These are phyloP conservation scores for Tolypocladium nubicola DNA, from an alignment of 2,329 filamentous ascomycete genomes.

Conservation along the genomic window DNA sequence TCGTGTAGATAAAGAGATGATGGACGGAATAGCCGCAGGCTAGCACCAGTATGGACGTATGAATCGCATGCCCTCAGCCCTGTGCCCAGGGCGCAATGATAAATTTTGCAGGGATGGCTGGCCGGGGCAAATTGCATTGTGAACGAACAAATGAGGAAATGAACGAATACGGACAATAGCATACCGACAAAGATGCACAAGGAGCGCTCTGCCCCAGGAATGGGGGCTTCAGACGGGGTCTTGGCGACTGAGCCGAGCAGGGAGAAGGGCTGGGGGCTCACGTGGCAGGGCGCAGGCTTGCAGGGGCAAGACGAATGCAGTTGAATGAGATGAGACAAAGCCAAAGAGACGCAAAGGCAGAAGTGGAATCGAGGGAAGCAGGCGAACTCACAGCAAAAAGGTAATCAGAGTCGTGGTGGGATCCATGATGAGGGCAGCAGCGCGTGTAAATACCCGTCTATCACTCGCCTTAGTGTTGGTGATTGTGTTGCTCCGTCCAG, in stretches of 20 bases:
- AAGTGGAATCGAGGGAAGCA: neutral
- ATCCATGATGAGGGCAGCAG: constrained; percentile 32
- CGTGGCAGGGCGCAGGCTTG: neutral
- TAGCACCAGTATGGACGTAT: neutral
- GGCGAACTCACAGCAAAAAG: constrained; percentile 50
- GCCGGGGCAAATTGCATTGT: neutral
- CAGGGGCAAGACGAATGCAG: neutral
- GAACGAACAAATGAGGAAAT: neutral
- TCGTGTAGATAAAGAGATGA: neutral
- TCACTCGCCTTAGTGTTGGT: neutral
- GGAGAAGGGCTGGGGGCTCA: neutral
- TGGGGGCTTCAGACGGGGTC: neutral
- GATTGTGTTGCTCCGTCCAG: neutral
- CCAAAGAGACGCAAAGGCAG: neutral
- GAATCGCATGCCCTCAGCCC: neutral
- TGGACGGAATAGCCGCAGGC: neutral
- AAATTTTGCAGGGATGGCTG: neutral
- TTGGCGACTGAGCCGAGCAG: neutral
- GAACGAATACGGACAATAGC: neutral
- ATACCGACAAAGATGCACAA: neutral
- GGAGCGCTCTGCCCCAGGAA: neutral
- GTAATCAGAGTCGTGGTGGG: constrained; percentile 56
- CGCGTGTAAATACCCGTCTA: neutral
- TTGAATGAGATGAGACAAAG: neutral
- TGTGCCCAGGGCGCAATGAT: neutral